phyloP scores from a whole-genome alignment of 805 yeast genomes.

The Torulaspora gathmanii region DNA sequence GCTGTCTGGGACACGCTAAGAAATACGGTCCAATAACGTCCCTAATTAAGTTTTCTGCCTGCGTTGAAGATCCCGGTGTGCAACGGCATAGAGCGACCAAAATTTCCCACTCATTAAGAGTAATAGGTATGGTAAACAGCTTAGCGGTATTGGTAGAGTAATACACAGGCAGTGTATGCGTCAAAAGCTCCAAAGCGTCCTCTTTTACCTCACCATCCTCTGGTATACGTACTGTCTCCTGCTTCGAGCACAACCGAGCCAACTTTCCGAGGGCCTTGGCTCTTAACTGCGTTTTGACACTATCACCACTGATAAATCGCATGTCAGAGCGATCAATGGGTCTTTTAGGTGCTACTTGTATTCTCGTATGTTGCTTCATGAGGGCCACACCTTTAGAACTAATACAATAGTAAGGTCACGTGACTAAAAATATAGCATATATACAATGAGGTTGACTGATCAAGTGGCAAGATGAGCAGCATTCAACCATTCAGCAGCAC shows the following conservation, averaged over 20 bases:
- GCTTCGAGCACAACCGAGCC: constrained; percentile 15
- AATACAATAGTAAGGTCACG: not conserved
- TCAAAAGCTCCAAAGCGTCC: constrained; percentile 13
- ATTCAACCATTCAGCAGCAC: not conserved
- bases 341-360: not conserved
- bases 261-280: constrained; percentile 26
- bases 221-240: not conserved
- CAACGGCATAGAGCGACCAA: constrained; percentile 47
- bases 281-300: constrained; percentile 17
- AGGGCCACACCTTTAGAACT: no score
- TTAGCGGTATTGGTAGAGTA: constrained; percentile 27
- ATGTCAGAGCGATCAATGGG: constrained; percentile 5
- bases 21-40: constrained; percentile 45
- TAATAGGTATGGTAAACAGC: constrained; percentile 40
- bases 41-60: constrained; percentile 39
- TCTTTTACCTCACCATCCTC: not conserved
- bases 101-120: constrained; percentile 51
- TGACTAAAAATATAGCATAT: not conserved
- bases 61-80: constrained; percentile 32
- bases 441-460: not conserved
- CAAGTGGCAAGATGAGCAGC: not conserved
- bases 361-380: no score
- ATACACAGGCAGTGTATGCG: constrained; percentile 28
- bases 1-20: constrained; percentile 47
- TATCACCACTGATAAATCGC: constrained; percentile 13